These are phyloP conservation scores for Collybiopsis luxurians DNA, from an alignment of 768 basidiomycete species.

Conservation along the genomic window DNA sequence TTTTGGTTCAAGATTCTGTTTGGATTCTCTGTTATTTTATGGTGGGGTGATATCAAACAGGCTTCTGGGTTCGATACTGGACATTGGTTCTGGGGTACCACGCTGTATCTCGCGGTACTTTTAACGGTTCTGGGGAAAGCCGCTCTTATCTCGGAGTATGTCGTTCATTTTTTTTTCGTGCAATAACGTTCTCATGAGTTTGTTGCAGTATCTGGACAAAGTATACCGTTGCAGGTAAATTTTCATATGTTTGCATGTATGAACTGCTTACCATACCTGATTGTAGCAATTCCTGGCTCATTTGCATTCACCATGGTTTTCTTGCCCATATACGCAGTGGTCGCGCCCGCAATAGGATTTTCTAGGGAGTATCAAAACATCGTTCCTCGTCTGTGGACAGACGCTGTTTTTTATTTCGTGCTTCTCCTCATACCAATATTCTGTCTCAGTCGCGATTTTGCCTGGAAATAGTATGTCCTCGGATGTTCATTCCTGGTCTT, in stretches of 20 bases:
- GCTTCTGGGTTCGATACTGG: constrained; percentile 80
- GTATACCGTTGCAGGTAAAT: constrained; percentile 87
- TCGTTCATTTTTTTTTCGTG: constrained; percentile 12
- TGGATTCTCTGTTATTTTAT: constrained; percentile 84
- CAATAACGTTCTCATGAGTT: neutral
- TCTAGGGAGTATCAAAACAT: constrained; percentile 90
- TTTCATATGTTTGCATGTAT: neutral
- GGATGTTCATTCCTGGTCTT: constrained; percentile 5
- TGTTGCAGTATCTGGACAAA: constrained; percentile 92
- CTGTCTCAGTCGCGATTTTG: constrained; percentile 85
- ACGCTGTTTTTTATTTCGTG: constrained; percentile 86
- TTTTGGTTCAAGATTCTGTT: constrained; percentile 63
- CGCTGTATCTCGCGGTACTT: constrained; percentile 89
- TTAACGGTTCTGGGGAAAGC: constrained; percentile 97
- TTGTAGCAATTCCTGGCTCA: constrained; percentile 90
- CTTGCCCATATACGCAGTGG: constrained; percentile 84
- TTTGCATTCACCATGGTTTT: constrained; percentile 96
- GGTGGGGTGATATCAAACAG: constrained; percentile 90
- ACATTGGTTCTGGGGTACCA: constrained; percentile 99
- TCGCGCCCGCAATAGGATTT: constrained; percentile 85
- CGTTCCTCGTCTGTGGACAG: constrained; percentile 87
- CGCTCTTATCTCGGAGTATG: constrained; percentile 95
- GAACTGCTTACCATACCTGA: constrained; percentile 9
- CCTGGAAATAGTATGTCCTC: constrained; percentile 91
- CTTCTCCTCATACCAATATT: constrained; percentile 81